Evolutionary conservation across 2,329 filamentous ascomycete species (phyloP).

Genomic region (Cordyceps javanica): DNA sequence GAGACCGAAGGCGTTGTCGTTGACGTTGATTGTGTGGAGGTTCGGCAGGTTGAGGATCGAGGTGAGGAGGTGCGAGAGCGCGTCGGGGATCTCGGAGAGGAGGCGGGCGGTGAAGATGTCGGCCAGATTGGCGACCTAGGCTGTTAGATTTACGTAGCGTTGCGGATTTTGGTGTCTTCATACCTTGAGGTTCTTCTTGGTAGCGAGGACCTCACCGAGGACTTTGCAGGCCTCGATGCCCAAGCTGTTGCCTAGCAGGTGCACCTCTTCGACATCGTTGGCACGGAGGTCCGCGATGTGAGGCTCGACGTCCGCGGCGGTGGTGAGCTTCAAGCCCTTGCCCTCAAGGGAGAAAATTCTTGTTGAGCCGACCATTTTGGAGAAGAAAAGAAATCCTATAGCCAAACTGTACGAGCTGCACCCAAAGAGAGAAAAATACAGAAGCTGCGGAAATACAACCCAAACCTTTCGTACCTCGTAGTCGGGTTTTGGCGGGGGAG

Average conservation of each 20-base stretch:
- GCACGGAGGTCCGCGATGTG: constrained; percentile 71
- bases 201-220: constrained; percentile 74
- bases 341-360: constrained; percentile 87
- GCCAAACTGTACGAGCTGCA: neutral
- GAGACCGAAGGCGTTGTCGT: constrained; percentile 95
- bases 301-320: constrained; percentile 75
- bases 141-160: neutral
- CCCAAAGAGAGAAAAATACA: neutral
- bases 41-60: constrained; percentile 80
- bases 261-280: constrained; percentile 78
- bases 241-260: constrained; percentile 84
- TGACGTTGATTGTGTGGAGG: constrained; percentile 87
- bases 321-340: constrained; percentile 87
- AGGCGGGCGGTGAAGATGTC: constrained; percentile 97
- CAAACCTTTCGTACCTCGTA: neutral
- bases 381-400: neutral
- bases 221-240: constrained; percentile 83
- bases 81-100: constrained; percentile 87
- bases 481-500: constrained; percentile 14
- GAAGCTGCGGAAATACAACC: neutral
- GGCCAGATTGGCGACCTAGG: constrained; percentile 75
- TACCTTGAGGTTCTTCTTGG: constrained; percentile 77
- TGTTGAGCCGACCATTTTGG: constrained; percentile 41
- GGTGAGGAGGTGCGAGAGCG: constrained; percentile 77
- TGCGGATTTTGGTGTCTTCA: constrained; percentile 14